These are phyloP conservation scores for Ampelocalamus luodianensis DNA, from an alignment of 176 grass and related monocot genomes.

Conservation along the genomic window DNA sequence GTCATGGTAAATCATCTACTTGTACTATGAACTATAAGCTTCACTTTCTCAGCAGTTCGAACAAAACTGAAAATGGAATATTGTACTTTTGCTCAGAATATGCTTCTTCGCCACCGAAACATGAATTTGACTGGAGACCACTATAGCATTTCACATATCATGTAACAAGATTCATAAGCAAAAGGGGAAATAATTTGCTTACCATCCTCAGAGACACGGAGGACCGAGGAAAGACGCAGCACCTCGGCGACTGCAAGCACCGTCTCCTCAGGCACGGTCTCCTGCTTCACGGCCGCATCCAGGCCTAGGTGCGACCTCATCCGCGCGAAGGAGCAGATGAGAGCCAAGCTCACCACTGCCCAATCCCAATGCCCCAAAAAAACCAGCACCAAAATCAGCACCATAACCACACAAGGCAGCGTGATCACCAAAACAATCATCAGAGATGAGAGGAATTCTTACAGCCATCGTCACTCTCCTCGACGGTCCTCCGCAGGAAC, in stretches of 20 bases:
- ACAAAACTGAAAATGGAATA: background rate
- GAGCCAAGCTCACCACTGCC: slow-evolving; percentile 86
- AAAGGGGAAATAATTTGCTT: background rate
- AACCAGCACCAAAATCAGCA: no score
- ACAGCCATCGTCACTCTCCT: slow-evolving; percentile 82
- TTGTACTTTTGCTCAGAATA: background rate
- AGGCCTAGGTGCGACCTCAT: slow-evolving; percentile 78
- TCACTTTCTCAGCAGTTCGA: background rate
- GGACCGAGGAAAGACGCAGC: slow-evolving; percentile 57
- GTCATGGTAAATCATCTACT: background rate
- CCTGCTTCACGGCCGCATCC: slow-evolving; percentile 54
- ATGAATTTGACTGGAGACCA: background rate
- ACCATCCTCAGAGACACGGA: slow-evolving; percentile 81
- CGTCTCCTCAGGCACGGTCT: slow-evolving; percentile 53
- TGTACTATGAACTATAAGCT: background rate
- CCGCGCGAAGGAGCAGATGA: slow-evolving; percentile 83
- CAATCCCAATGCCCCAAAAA: slow-evolving; percentile 13
- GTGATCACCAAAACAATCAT: background rate
- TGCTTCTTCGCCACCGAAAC: background rate
- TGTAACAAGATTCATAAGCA: background rate
- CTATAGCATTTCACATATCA: background rate
- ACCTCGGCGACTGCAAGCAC: slow-evolving; percentile 70
- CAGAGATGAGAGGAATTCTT: slow-evolving; percentile 41
- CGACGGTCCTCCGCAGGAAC: slow-evolving; percentile 64
- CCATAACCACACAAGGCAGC: background rate